These are phyloP conservation scores for Cadophora malorum DNA, from an alignment of 2,329 filamentous ascomycete species.

Conservation along the genomic window DNA sequence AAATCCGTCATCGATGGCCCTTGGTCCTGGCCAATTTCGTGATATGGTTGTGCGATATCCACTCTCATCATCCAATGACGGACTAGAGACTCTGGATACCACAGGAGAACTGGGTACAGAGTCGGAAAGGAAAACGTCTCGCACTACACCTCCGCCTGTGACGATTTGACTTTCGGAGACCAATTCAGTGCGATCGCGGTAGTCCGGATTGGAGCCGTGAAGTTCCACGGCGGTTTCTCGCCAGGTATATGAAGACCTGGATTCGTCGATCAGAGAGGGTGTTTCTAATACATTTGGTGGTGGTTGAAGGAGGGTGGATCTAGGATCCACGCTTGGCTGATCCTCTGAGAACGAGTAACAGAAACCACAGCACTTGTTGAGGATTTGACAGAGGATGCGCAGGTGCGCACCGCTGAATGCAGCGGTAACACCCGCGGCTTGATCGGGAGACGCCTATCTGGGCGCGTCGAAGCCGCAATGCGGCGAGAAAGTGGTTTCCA, in stretches of 20 bases:
- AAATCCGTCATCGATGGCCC: background rate
- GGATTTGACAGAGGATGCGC: constrained; percentile 24
- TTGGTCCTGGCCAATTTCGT: background rate
- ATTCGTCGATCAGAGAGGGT: constrained; percentile 36
- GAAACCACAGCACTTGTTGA: constrained; percentile 29
- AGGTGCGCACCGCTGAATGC: constrained; percentile 27
- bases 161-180: constrained; percentile 35
- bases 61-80: constrained; percentile 29
- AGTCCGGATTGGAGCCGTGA: constrained; percentile 30
- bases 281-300: constrained; percentile 28
- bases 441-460: constrained; percentile 23
- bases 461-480: constrained; percentile 25
- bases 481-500: constrained; percentile 19
- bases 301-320: constrained; percentile 24
- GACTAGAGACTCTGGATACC: constrained; percentile 25
- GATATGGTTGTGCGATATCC: constrained; percentile 19
- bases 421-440: constrained; percentile 31
- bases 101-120: constrained; percentile 3
- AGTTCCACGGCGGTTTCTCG: constrained; percentile 33
- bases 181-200: constrained; percentile 25
- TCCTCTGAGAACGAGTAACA: constrained; percentile 23
- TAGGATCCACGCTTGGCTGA: constrained; percentile 28
- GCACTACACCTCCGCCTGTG: constrained; percentile 30
- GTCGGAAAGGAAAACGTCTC: constrained; percentile 15
- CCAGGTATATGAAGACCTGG: constrained; percentile 28